phyloP scores from a whole-genome alignment of 371 early-diverging fungal genomes.

The Mucor indicus region DNA sequence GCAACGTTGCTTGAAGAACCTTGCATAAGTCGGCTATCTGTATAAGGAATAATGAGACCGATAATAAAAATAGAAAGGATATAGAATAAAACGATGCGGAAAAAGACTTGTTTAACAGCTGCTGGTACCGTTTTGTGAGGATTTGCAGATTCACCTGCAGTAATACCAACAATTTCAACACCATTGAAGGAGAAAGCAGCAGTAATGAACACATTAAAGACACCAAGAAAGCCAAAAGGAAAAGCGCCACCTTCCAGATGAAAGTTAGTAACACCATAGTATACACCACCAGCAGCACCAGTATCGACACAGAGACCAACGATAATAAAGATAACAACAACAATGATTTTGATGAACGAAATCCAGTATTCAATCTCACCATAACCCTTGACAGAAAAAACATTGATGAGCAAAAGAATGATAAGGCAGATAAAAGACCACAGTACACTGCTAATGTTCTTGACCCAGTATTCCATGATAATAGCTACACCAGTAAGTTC shows the following conservation, averaged over 20 bases:
- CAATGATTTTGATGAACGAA: constrained; percentile 52
- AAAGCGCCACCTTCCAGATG: constrained; percentile 71
- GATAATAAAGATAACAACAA: constrained; percentile 68
- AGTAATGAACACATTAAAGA: constrained; percentile 70
- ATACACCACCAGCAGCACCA: constrained; percentile 43
- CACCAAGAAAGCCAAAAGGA: constrained; percentile 69
- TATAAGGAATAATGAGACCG: constrained; percentile 69
- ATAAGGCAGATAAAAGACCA: constrained; percentile 63
- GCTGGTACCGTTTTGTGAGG: constrained; percentile 72
- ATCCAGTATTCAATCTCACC: constrained; percentile 70
- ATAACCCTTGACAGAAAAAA: constrained; percentile 66
- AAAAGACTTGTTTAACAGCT: constrained; percentile 76
- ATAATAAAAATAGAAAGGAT: constrained; percentile 71
- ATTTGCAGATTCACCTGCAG: constrained; percentile 72
- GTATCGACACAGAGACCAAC: constrained; percentile 75
- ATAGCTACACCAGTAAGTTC: constrained; percentile 80
- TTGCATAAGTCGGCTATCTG: constrained; percentile 51
- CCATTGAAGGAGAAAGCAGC: constrained; percentile 90
- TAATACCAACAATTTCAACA: constrained; percentile 74
- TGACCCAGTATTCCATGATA: constrained; percentile 79
- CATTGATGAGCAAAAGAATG: constrained; percentile 59
- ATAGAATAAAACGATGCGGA: constrained; percentile 75
- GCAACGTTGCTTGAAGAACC: constrained; percentile 41
- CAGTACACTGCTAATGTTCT: constrained; percentile 50
- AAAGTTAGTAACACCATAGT: constrained; percentile 64